These are phyloP conservation scores for Ilyonectria robusta DNA, from an alignment of 2,329 filamentous ascomycete species.

Conservation along the genomic window DNA sequence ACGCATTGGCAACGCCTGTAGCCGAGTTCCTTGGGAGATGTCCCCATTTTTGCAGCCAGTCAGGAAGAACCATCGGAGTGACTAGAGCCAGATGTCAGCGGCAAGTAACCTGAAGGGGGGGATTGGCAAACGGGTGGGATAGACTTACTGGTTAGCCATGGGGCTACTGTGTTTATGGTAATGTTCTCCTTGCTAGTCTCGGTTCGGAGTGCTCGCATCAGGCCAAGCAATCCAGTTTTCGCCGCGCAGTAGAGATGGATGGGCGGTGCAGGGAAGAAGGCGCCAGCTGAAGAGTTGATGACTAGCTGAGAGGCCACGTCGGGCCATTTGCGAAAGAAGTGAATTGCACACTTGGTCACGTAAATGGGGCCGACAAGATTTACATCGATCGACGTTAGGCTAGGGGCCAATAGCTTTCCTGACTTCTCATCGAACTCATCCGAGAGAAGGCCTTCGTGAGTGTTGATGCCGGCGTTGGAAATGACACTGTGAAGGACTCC, in stretches of 20 bases:
- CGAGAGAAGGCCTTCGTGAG: neutral
- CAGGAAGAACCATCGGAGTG: conserved; percentile 5
- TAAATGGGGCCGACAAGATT: conserved; percentile 6
- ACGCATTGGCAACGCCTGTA: neutral
- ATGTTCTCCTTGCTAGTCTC: conserved; percentile 5
- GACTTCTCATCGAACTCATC: neutral
- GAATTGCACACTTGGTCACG: neutral
- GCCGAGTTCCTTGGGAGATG: neutral
- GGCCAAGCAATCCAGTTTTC: conserved; percentile 1
- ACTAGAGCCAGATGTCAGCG: neutral
- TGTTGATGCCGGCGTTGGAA: conserved; percentile 11
- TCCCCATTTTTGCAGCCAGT: conserved; percentile 4
- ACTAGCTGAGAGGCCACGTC: neutral
- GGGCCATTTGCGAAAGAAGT: conserved; percentile 10
- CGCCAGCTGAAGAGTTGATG: conserved; percentile 8
- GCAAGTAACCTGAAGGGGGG: too few species aligned
- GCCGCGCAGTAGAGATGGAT: conserved; percentile 9
- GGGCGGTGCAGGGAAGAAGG: conserved; percentile 11
- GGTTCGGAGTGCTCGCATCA: conserved; percentile 5
- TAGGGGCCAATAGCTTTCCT: neutral
- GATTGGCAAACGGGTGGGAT: neutral
- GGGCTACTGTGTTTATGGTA: conserved; percentile 3
- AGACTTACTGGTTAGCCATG: conserved; percentile 3
- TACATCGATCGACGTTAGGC: conserved; percentile 7
- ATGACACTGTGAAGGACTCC: conserved; percentile 7